These are phyloP conservation scores for Fusarium sp. DNA, from an alignment of 2,329 filamentous ascomycete species.

Conservation along the genomic window DNA sequence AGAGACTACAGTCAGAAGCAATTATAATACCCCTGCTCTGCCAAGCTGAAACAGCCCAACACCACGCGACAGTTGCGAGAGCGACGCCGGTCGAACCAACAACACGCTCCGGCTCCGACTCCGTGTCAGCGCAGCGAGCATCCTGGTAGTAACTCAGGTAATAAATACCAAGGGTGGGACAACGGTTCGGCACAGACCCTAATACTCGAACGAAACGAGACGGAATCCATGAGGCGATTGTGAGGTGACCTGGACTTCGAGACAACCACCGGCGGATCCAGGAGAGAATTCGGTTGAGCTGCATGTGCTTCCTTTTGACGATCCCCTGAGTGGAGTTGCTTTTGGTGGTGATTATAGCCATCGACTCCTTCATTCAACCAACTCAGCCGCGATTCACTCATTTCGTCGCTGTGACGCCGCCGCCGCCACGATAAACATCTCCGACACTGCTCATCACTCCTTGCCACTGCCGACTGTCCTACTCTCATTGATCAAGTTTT, in stretches of 20 bases:
- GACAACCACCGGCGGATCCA: conserved; percentile 1
- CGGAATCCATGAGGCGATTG: conserved; percentile 31
- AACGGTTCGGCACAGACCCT: conserved; percentile 11
- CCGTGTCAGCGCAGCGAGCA: conserved; percentile 8
- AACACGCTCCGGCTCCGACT: not conserved
- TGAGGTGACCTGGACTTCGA: conserved; percentile 17
- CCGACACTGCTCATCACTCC: not conserved
- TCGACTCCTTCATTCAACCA: not conserved
- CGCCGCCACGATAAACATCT: not conserved
- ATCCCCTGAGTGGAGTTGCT: not conserved
- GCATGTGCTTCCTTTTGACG: not conserved
- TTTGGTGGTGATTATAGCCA: not conserved
- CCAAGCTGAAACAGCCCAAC: conserved; percentile 32
- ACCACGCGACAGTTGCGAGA: conserved; percentile 12
- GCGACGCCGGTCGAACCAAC: not conserved
- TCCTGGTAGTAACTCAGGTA: conserved; percentile 25
- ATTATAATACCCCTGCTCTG: conserved; percentile 14
- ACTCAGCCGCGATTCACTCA: not conserved
- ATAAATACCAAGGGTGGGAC: conserved; percentile 19
- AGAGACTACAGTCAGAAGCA: not conserved
- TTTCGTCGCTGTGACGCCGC: not conserved
- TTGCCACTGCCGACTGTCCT: not conserved
- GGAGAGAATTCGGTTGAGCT: conserved; percentile 1
- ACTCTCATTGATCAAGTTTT: not conserved
- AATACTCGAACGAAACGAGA: conserved; percentile 6